phyloP scores from a whole-genome alignment of 495 filamentous ascomycete species.

The Lophiotrema nucula region DNA sequence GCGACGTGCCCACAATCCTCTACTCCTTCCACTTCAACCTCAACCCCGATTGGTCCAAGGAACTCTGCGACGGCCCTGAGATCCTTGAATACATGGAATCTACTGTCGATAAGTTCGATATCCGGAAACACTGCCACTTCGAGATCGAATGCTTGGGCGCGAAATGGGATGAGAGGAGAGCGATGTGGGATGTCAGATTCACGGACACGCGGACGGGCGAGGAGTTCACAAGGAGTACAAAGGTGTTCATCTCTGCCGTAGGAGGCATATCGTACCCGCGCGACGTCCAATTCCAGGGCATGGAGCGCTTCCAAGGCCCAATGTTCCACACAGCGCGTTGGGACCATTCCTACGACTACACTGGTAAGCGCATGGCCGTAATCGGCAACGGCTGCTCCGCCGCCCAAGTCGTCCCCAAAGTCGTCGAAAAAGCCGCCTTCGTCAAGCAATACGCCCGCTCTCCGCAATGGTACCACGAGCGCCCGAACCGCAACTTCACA shows the following conservation, averaged over 20 bases:
- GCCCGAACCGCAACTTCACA: constrained; percentile 33
- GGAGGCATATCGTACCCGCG: constrained; percentile 24
- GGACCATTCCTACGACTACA: constrained; percentile 48
- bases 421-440: constrained; percentile 31
- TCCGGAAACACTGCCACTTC: constrained; percentile 35
- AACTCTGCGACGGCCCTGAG: constrained; percentile 33
- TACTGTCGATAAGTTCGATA: constrained; percentile 41
- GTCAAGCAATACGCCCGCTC: constrained; percentile 42
- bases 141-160: constrained; percentile 31
- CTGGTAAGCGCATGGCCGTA: constrained; percentile 56
- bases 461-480: constrained; percentile 44
- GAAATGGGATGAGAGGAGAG: constrained; percentile 33
- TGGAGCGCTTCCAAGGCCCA: constrained; percentile 54
- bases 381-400: constrained; percentile 62
- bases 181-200: constrained; percentile 37
- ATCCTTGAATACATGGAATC: constrained; percentile 41
- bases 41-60: constrained; percentile 39
- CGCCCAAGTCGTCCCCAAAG: constrained; percentile 46
- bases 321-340: constrained; percentile 62
- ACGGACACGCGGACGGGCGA: constrained; percentile 30
- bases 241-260: constrained; percentile 36
- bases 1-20: constrained; percentile 36
- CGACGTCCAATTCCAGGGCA: constrained; percentile 46
- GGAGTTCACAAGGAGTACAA: constrained; percentile 23
- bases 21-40: constrained; percentile 40